Evolutionary conservation across 306 rosid species (phyloP).

Genomic region (Crotalaria pallida): DNA sequence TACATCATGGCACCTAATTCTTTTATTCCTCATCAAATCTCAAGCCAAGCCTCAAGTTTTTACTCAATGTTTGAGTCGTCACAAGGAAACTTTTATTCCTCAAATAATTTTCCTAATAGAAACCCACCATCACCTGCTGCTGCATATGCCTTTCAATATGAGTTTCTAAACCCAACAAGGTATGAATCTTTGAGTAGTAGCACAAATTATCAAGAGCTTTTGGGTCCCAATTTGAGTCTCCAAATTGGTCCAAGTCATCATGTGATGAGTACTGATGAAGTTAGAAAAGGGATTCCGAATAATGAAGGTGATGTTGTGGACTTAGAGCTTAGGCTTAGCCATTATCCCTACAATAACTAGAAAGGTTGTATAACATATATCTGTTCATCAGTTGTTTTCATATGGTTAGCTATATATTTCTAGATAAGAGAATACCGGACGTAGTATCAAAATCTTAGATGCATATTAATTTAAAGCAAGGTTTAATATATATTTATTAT

Average conservation of each 20-base stretch:
- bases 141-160: slow-evolving; percentile 6
- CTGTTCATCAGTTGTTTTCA: not conserved
- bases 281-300: slow-evolving; percentile 13
- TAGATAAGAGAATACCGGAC: no score
- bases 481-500: no score
- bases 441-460: no score
- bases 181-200: slow-evolving; percentile 3
- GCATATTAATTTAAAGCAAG: no score
- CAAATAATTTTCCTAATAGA: no score
- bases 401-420: not conserved
- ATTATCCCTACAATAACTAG: not conserved
- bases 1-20: slow-evolving; percentile 9
- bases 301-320: slow-evolving; percentile 40
- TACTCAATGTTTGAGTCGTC: slow-evolving; percentile 29
- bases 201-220: slow-evolving; percentile 30
- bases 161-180: slow-evolving; percentile 25
- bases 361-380: not conserved
- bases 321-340: slow-evolving; percentile 76
- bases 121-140: no score
- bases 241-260: slow-evolving; percentile 26
- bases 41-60: slow-evolving; percentile 27
- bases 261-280: slow-evolving; percentile 15
- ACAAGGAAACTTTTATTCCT: slow-evolving; percentile 32
- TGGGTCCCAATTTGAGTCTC: slow-evolving; percentile 49
- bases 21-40: slow-evolving; percentile 16